These are phyloP conservation scores for Solanum appendiculatum DNA, from an alignment of 257 asterid species.

Conservation along the genomic window DNA sequence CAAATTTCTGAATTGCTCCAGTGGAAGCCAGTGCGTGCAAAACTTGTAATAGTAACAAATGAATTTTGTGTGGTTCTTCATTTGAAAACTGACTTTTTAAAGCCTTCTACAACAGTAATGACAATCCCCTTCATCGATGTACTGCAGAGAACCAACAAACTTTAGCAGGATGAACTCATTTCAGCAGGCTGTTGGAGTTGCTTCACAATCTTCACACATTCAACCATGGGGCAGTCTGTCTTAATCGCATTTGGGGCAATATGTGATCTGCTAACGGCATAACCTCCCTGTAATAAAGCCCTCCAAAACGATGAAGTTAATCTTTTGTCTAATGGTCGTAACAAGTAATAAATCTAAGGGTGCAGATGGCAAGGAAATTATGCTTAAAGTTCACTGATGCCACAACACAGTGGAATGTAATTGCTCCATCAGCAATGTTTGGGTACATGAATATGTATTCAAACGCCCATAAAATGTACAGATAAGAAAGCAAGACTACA, in stretches of 20 bases:
- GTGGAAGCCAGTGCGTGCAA: background rate
- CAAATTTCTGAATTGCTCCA: background rate
- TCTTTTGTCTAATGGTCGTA: background rate
- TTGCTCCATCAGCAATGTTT: background rate
- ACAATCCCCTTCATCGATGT: background rate
- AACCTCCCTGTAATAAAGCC: slow-evolving; percentile 47
- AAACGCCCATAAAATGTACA: background rate
- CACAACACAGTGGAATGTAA: background rate
- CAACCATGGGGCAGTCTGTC: slow-evolving; percentile 71
- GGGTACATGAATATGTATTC: background rate
- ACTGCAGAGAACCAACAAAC: background rate
- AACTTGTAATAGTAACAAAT: background rate
- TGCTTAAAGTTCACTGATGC: background rate
- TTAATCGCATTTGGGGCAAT: slow-evolving; percentile 67
- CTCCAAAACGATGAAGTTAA: background rate
- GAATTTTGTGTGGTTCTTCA: background rate
- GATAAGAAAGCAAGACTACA: background rate
- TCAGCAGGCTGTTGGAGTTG: slow-evolving; percentile 32
- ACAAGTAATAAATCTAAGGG: background rate
- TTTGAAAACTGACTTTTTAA: background rate
- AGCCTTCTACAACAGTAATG: background rate
- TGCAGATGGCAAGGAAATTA: background rate
- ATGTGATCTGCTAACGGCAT: slow-evolving; percentile 67
- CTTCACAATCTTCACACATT: slow-evolving; percentile 55
- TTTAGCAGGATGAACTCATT: background rate